Base-by-base conservation (phyloP, 352 stramenopile species). In the Phytopythium boreale region DNA sequence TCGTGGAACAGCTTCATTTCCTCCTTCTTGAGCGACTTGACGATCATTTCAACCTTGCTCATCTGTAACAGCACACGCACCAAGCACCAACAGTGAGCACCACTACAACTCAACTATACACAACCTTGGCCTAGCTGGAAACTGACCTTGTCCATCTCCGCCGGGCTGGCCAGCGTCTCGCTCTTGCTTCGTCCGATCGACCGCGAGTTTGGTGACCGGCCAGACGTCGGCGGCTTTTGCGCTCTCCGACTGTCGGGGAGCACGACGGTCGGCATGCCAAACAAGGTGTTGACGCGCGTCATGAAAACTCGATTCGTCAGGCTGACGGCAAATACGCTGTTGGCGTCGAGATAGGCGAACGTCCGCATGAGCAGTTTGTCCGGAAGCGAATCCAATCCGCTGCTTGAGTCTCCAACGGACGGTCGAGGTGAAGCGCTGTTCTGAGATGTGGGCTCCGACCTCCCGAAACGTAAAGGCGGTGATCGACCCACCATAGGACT, bases 1-100 rank as follows among this genome's bases (percentile, higher is more conserved):
- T 95, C 86, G 43, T 90, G 86, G 51, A 93, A 93, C 10, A 92
- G 66, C 66, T 95, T 95, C 62, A 95, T 90, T 61, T 92, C 84
- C 43, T 92, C 80, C 37, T 88, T 87, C 57, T 89, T 95, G 9
- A 95, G 67, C 29, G 82, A 86, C 62, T 92, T 89, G 14, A 93
- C 80, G 41, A 95, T 92, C 60, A 79, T 72, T 43, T 92, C 84
- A 2, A 84, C 79, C 59, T 90, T 90, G 1, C 80, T 85, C n/a
- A 84, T 73, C 69, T 94, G 67, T 44, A 60, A n/a, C n/a, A n/a
- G n/a, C n/a, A n/a, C n/a, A n/a, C n/a, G n/a, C n/a, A n/a, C 22
- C 20, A 62, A 20, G 34, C 51, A 43, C 34, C 29, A 24, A 15
- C 29, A 24, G 12, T 26, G 2, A 46, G 39, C 39, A 8, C 39